phyloP scores from a whole-genome alignment of 768 basidiomycete genomes.

The Pleurotus cornucopiae region DNA sequence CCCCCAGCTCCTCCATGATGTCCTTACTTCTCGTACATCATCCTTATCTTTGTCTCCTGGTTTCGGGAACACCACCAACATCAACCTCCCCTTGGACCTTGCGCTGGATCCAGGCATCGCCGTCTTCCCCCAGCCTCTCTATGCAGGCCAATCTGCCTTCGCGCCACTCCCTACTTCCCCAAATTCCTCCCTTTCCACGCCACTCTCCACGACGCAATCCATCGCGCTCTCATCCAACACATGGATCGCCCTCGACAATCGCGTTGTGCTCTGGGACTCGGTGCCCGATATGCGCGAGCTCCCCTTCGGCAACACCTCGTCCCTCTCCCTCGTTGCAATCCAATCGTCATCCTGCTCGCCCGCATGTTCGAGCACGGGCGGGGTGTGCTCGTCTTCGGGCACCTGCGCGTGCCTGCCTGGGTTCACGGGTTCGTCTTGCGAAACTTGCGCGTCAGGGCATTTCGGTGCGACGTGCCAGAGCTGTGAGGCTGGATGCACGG shows the following conservation, averaged over 20 bases:
- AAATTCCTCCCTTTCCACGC: conserved; percentile 33
- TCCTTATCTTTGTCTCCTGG: conserved; percentile 47
- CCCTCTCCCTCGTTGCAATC: conserved; percentile 41
- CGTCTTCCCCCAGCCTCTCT: conserved; percentile 46
- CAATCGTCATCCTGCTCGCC: conserved; percentile 61
- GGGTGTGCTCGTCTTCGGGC: conserved; percentile 60
- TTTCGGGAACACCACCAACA: conserved; percentile 43
- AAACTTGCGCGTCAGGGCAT: conserved; percentile 62
- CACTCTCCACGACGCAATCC: conserved; percentile 22
- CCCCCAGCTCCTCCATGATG: conserved; percentile 52
- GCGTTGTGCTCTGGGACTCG: no score
- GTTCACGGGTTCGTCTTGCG: conserved; percentile 76
- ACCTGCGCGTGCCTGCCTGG: conserved; percentile 52
- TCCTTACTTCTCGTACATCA: conserved; percentile 51
- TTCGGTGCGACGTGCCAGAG: conserved; percentile 67
- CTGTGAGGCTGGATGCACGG: conserved; percentile 59
- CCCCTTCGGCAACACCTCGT: conserved; percentile 23
- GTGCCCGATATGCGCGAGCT: conserved; percentile 44
- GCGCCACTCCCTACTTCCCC: conserved; percentile 39
- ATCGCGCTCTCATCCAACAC: no score
- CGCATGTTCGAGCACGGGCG: conserved; percentile 57
- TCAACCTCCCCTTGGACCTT: conserved; percentile 48
- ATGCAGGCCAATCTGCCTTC: conserved; percentile 50
- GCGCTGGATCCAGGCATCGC: conserved; percentile 53
- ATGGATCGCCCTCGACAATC: no score